Evolutionary conservation across 2,329 filamentous ascomycete species (phyloP), one percentile per base, ranked within the genome.

Genomic region (Claviceps paspali): DNA sequence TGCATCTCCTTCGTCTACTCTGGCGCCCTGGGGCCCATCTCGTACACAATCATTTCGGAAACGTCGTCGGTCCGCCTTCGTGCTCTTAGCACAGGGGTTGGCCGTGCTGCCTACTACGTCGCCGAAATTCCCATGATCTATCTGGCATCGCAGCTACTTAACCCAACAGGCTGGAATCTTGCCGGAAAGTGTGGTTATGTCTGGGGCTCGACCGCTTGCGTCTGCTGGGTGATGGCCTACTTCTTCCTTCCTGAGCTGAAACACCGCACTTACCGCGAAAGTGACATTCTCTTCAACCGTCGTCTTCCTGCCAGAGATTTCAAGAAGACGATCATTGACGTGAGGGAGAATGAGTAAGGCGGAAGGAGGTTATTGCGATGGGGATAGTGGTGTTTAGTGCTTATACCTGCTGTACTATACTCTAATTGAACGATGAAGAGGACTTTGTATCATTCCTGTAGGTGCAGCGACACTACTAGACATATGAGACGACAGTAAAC

Each of bases 171-270:
- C 2, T 59, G 57, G 52, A 56, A 62, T 38, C 45, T 62, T 9
- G 58, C 54, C 0, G 63, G 62, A 24, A 65, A 65, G 52, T 65
- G 61, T 39, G 63, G 62, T 2, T 66, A 60, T 40, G 56, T 67
- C n/a, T 67, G 62, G 63, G 63, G 58, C 7, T 59, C 50, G 0
- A 51, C 59, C 10, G 61, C 57, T 43, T 40, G 55, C 2, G 38
- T 60, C 1, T 53, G 56, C 14, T 49, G 59, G 2, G 38, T 52
- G 2, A 32, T 62, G 0, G 59, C 62, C 0, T 75, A 58, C 53
- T 51, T 59, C 9, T 53, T 56, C 26, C 52, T 74, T 0, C 70
- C 71, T 0, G 70, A 76, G 47, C 72, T 70, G 54, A 66, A 64
- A 49, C 64, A 63, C 4, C 51, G 65, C 15, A 63, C 51, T 2